A percentile compares a stretch with the other conserved stretches of the same genome.
Conservation (phyloP, 768 basidiomycete species). For the Termitomyces sp. region DNA sequence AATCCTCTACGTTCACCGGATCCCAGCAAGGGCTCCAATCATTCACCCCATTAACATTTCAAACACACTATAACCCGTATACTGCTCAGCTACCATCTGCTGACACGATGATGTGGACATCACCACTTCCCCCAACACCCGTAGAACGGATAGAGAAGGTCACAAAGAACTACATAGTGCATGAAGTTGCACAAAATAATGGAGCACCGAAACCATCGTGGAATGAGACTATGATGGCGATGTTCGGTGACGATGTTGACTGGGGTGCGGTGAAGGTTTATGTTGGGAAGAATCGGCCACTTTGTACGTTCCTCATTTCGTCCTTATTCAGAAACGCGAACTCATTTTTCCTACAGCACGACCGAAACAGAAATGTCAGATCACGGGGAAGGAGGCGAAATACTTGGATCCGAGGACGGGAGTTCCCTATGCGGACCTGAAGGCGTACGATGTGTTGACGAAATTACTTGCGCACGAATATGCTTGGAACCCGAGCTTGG, state of each 20-base stretch:
- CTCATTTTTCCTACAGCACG: conserved; percentile 41
- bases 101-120: conserved; percentile 1
- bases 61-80: conserved; percentile 15
- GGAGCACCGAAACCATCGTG: conserved; percentile 49
- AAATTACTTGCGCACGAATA: conserved; percentile 61
- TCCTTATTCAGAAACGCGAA: not conserved
- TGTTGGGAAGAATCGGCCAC: conserved; percentile 56
- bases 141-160: conserved; percentile 42
- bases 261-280: conserved; percentile 74
- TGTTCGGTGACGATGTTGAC: conserved; percentile 82
- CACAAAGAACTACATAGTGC: conserved; percentile 66
- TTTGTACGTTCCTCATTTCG: conserved; percentile 36
- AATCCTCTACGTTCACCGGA: conserved; percentile 1
- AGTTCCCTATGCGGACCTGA: conserved; percentile 70
- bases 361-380: conserved; percentile 58
- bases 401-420: conserved; percentile 80
- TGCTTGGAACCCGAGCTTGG: conserved; percentile 51
- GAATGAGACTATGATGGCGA: conserved; percentile 70
- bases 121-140: conserved; percentile 18
- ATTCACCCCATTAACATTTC: not conserved
- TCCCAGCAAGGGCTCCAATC: not conserved
- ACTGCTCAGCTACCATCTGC: conserved; percentile 10
- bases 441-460: conserved; percentile 62
- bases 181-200: conserved; percentile 49
- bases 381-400: conserved; percentile 72